Evolutionary conservation across 2,329 filamentous ascomycete species (phyloP).

Genomic region (Phoma sp.): DNA sequence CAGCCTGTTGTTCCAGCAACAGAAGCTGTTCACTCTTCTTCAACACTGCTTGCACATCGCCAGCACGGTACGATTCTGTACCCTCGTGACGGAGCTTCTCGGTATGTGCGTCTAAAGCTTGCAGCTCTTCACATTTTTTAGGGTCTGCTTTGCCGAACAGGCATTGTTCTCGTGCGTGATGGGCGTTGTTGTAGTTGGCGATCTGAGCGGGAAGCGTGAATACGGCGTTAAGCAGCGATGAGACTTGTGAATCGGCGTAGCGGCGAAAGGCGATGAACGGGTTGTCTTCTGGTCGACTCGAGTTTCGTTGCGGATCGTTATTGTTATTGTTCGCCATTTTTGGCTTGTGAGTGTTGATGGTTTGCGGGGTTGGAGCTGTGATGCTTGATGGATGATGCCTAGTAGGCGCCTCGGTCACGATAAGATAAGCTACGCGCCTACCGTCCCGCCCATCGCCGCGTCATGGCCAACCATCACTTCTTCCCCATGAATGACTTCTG

Average conservation of each 20-base stretch:
- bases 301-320: slow-evolving; percentile 26
- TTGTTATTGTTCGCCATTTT: slow-evolving; percentile 38
- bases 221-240: slow-evolving; percentile 61
- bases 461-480: background rate
- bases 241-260: slow-evolving; percentile 66
- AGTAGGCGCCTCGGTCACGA: slow-evolving; percentile 18
- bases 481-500: background rate
- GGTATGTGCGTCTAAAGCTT: slow-evolving; percentile 31
- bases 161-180: slow-evolving; percentile 41
- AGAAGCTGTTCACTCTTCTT: slow-evolving; percentile 45
- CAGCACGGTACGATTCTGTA: slow-evolving; percentile 34
- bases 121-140: slow-evolving; percentile 35
- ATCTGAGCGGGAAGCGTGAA: slow-evolving; percentile 51
- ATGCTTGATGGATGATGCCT: slow-evolving; percentile 14
- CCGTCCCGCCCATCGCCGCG: background rate
- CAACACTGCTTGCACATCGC: slow-evolving; percentile 36
- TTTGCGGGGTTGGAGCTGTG: slow-evolving; percentile 12
- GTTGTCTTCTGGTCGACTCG: slow-evolving; percentile 49
- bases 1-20: slow-evolving; percentile 34
- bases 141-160: slow-evolving; percentile 42
- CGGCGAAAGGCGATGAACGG: slow-evolving; percentile 68
- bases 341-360: slow-evolving; percentile 7
- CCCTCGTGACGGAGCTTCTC: slow-evolving; percentile 32
- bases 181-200: slow-evolving; percentile 40
- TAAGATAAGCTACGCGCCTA: slow-evolving; percentile 11